Evolutionary conservation across 768 basidiomycete genomes (phyloP).

Genomic region (Tylopilus vinaceipallidus): DNA sequence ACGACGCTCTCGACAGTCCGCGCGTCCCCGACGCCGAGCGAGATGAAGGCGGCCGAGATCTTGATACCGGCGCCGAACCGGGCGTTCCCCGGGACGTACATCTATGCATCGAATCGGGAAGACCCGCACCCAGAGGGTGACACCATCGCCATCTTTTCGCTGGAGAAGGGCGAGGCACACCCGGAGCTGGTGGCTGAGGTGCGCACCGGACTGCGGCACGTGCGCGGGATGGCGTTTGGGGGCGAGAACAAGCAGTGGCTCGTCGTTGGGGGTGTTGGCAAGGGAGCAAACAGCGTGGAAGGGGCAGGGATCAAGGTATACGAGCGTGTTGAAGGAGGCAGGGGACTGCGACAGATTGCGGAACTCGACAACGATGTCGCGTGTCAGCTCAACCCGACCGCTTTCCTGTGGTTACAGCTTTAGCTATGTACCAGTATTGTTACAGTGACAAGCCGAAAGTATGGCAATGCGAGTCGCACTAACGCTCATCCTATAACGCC

Average conservation of each 20-base stretch:
- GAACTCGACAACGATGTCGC: conserved; percentile 35
- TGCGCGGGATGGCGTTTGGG: conserved; percentile 67
- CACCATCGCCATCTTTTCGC: conserved; percentile 65
- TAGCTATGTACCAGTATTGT: background rate
- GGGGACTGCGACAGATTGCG: conserved; percentile 52
- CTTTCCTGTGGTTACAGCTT: conserved; percentile 36
- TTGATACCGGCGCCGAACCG: conserved; percentile 54
- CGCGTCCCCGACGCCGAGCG: conserved; percentile 41
- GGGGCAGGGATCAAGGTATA: conserved; percentile 72
- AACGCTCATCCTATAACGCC: conserved; percentile 44
- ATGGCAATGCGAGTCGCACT: background rate
- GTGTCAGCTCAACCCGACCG: conserved; percentile 34
- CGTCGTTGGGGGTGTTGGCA: conserved; percentile 55
- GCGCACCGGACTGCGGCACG: conserved; percentile 65
- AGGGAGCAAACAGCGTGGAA: conserved; percentile 51
- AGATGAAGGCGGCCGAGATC: conserved; percentile 70
- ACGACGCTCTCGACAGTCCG: conserved; percentile 47
- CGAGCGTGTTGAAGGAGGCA: conserved; percentile 61
- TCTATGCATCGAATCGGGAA: conserved; percentile 77
- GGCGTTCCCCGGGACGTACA: conserved; percentile 52
- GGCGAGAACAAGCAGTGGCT: conserved; percentile 61
- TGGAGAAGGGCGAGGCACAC: conserved; percentile 40
- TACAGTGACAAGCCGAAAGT: background rate
- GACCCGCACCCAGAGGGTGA: conserved; percentile 70
- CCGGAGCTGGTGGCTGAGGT: conserved; percentile 60